These are phyloP conservation scores for Zygosaccharomyces lentus DNA, from an alignment of 805 yeast species.

Conservation along the genomic window DNA sequence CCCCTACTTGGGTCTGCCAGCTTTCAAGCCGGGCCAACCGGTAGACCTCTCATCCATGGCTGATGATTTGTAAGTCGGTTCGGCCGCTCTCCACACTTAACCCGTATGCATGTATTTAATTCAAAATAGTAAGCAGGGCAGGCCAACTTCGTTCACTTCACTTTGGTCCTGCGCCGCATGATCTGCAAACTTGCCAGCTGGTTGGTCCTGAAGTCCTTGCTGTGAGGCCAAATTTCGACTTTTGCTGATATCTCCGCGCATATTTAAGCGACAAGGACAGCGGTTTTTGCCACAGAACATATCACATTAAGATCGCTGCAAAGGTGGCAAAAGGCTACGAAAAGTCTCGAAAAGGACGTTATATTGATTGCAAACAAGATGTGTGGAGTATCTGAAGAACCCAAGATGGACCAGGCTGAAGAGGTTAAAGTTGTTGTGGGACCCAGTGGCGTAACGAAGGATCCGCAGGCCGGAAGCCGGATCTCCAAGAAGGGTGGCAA, in stretches of 20 bases:
- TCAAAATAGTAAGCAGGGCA: background rate
- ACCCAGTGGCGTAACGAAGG: slow-evolving; percentile 10
- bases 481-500: slow-evolving; percentile 24
- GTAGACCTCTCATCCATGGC: slow-evolving; percentile 70
- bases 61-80: slow-evolving; percentile 57
- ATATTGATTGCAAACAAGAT: background rate
- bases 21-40: slow-evolving; percentile 95
- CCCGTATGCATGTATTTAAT: background rate
- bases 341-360: background rate
- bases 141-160: background rate
- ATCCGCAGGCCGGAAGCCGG: slow-evolving; percentile 11
- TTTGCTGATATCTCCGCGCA: background rate
- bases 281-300: slow-evolving; percentile 1
- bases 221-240: background rate
- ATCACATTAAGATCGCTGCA: background rate
- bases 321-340: background rate
- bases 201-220: background rate
- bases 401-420: background rate
- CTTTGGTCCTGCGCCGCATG: slow-evolving; percentile 5
- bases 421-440: slow-evolving; percentile 2
- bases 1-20: slow-evolving; percentile 95
- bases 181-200: background rate
- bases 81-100: background rate
- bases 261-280: slow-evolving; percentile 2
- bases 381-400: background rate